Evolutionary conservation across 768 basidiomycete species (phyloP).

Genomic region (Lentinula raphanica): DNA sequence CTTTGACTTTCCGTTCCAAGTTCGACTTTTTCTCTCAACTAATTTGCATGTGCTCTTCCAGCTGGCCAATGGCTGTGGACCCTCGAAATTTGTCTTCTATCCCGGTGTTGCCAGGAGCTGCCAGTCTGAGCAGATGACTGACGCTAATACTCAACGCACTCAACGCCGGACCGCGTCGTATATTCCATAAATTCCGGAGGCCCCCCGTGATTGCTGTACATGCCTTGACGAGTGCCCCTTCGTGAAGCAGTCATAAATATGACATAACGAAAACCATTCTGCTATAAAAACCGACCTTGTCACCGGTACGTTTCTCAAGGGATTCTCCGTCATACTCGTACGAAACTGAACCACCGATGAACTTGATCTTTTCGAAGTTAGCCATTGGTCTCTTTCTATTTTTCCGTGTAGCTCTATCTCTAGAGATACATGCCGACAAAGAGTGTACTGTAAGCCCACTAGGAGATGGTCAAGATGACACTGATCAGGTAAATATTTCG

Average conservation of each 20-base stretch:
- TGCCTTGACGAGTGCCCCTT: neutral
- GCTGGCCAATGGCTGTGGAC: no score
- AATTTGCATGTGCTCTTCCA: neutral
- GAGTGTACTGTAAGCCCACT: conserved; percentile 13
- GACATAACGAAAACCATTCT: neutral
- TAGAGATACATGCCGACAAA: neutral
- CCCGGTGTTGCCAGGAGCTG: neutral
- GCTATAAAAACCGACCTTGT: neutral
- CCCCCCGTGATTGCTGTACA: neutral
- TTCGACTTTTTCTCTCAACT: neutral
- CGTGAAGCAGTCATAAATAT: neutral
- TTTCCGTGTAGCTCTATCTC: neutral
- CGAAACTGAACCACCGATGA: neutral
- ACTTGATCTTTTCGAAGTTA: neutral
- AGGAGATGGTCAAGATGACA: conserved; percentile 20
- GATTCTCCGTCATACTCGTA: neutral
- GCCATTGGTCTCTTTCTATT: neutral
- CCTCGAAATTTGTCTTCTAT: neutral
- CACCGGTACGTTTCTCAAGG: neutral
- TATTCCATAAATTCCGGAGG: neutral
- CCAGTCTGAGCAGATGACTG: neutral
- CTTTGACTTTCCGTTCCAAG: neutral
- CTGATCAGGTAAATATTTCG: conserved; percentile 13
- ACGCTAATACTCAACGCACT: neutral
- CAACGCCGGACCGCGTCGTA: neutral